Base-by-base conservation (phyloP, 345 rosid genomes). In the Melaleuca alternifolia region DNA sequence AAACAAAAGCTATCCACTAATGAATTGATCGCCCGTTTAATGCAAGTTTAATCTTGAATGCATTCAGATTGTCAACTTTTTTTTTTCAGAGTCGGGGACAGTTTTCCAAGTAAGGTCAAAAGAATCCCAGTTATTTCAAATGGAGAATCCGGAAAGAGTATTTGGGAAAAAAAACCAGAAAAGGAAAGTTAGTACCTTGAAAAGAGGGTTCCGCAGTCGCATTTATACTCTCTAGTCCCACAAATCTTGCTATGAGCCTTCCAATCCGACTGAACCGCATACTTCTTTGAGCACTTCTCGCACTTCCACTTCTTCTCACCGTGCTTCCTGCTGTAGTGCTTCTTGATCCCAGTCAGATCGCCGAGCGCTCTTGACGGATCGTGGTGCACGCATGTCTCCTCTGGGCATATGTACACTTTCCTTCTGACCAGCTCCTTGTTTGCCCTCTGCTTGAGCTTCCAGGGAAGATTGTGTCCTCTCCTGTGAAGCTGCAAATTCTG, bases 281-380 rank as follows among this genome's bases (percentile, higher is more conserved):
- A 92, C 84, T 92, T 92, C 91, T 92, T 92, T 10, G 94, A 92
- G 79, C 94, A 92, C 88, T 92, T 92, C 90, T 92, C 94, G 44
- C 94, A 92, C 89, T 92, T 92, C 93, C 93, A 92, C 86, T 92
- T 92, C 93, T 92, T 92, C 81, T 92, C 94, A 4, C 94, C 94
- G 83, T 92, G 94, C 81, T 92, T 92, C 62, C 94, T 89, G 89
- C 94, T 92, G 71, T 51, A 92, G 83, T 92, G 94, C 86, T 92
- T 92, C 89, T 92, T 92, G 54, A 92, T 89, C 59, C 94, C 94
- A 15, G 94, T 92, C 44, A 92, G 88, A 89, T 92, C 94, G 2
- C 94, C 94, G 9, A 92, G 91, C 30, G 94, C 94, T 57, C 94
- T 88, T 23, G 92, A 85, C 1, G 91, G 93, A 61, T 92, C 94